Conservation (phyloP, 2,329 filamentous ascomycete genomes). For the Arthrobotrys sphaeroides region DNA sequence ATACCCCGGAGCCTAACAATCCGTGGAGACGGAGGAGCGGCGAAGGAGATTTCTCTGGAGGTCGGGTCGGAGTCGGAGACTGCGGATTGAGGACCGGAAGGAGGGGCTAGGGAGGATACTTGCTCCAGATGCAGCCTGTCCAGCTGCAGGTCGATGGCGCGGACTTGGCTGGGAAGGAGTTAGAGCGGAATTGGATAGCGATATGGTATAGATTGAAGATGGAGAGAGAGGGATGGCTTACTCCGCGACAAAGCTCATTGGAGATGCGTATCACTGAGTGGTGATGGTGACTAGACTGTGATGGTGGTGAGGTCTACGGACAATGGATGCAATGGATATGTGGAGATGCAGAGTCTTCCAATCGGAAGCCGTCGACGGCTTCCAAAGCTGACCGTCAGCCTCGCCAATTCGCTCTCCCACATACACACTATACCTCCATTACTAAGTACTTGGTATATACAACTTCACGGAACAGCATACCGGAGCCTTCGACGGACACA, state of each 20-base stretch:
- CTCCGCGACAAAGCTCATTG: constrained; percentile 54
- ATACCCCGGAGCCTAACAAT: constrained; percentile 71
- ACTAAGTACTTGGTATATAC: too few species aligned
- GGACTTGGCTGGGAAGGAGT: constrained; percentile 67
- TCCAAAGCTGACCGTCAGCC: background rate
- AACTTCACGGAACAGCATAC: too few species aligned
- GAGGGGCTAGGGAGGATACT: constrained; percentile 41
- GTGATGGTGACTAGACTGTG: too few species aligned
- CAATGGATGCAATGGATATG: background rate
- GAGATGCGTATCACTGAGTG: too few species aligned
- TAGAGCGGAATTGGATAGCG: background rate
- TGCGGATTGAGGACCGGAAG: constrained; percentile 57
- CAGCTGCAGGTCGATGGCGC: constrained; percentile 72
- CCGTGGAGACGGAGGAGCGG: constrained; percentile 66
- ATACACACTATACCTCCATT: too few species aligned
- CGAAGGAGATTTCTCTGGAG: constrained; percentile 56
- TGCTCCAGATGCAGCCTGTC: constrained; percentile 69
- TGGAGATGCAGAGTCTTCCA: background rate
- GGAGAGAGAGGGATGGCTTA: constrained; percentile 26
- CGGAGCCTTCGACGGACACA: background rate
- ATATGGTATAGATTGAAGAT: background rate
- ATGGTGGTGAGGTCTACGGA: too few species aligned
- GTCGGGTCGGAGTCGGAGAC: constrained; percentile 58
- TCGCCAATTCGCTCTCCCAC: constrained; percentile 1
- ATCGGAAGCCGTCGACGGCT: background rate